Conservation (phyloP, 2,329 filamentous ascomycete genomes). For the Pleoardoris graminearum region DNA sequence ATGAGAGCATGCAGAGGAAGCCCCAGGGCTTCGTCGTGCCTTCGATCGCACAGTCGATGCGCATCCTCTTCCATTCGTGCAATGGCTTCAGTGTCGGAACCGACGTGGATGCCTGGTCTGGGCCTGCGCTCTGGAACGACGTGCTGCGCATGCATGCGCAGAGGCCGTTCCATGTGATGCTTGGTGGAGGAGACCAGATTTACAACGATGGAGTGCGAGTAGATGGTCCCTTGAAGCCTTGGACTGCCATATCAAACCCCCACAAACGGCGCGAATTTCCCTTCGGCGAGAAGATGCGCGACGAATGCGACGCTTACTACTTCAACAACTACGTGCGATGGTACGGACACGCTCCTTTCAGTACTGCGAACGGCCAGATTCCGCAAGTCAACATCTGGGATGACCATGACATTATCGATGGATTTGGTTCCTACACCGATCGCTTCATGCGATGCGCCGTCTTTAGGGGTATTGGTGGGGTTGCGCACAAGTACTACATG, state of each 20-base stretch:
- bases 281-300: constrained; percentile 67
- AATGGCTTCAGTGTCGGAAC: constrained; percentile 70
- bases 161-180: constrained; percentile 68
- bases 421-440: constrained; percentile 67
- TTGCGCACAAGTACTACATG: constrained; percentile 63
- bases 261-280: constrained; percentile 61
- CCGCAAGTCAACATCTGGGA: constrained; percentile 69
- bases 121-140: constrained; percentile 66
- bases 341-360: constrained; percentile 71
- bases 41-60: constrained; percentile 65
- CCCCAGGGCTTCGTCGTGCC: constrained; percentile 58
- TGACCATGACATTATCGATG: constrained; percentile 68
- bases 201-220: constrained; percentile 81
- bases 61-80: constrained; percentile 71
- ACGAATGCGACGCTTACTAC: constrained; percentile 64
- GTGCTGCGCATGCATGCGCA: constrained; percentile 63
- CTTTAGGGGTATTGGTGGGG: constrained; percentile 66
- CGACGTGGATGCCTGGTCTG: constrained; percentile 64
- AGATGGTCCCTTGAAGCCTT: constrained; percentile 72
- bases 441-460: constrained; percentile 68
- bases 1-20: constrained; percentile 46
- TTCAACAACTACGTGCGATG: constrained; percentile 64
- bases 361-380: constrained; percentile 63
- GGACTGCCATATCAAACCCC: constrained; percentile 65
- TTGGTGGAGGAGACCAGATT: constrained; percentile 89